Base-by-base conservation (phyloP, 2,329 filamentous ascomycete species). In the Cercospora brassicicola region DNA sequence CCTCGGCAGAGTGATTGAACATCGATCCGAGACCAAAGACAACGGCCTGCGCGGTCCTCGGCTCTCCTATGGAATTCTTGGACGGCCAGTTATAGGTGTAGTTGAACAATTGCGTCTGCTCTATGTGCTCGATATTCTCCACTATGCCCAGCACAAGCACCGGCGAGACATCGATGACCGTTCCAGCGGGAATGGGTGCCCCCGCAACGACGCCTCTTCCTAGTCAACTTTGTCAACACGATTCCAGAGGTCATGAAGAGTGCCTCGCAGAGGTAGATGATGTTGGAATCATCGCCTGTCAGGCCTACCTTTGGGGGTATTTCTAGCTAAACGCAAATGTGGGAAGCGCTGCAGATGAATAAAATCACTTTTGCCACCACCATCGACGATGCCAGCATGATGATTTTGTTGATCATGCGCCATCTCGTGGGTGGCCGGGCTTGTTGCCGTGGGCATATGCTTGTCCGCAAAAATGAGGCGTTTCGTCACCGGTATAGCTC, bases 1-100 rank as follows among this genome's bases (percentile, higher is more conserved):
- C 70, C 10, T 78, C 72, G 0, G 76, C 78, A 2, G 84, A 85
- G 71, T 88, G 86, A 67, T 88, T 88, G 78, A 88, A 87, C 84
- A 88, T 86, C 64, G 81, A 84, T 15, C 86, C 86, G 0, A 88
- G 77, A 2, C 86, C 86, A 42, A 87, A 79, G 31, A 87, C 80
- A 2, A 88, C 77, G 9, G 84, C 86, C 77, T 87, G 85, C 0
- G 82, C 82, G 36, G 76, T 80, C 28, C 75, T 74, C 66, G 59
- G 55, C 31, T 68, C 51, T 11, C 39, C 8, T 10, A 64, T 39
- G 23, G 18, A 31, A 28, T 65, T 18, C 31, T 42, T 61, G 28
- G 62, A 75, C 72, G 80, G 81, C 83, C 83, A 85, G 71, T 84
- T 84, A 70, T 87, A 87, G 31, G 85, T 87, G 71, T 88, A 88